Conservation (phyloP, 306 rosid species). For the Elaeagnus macrophylla region DNA sequence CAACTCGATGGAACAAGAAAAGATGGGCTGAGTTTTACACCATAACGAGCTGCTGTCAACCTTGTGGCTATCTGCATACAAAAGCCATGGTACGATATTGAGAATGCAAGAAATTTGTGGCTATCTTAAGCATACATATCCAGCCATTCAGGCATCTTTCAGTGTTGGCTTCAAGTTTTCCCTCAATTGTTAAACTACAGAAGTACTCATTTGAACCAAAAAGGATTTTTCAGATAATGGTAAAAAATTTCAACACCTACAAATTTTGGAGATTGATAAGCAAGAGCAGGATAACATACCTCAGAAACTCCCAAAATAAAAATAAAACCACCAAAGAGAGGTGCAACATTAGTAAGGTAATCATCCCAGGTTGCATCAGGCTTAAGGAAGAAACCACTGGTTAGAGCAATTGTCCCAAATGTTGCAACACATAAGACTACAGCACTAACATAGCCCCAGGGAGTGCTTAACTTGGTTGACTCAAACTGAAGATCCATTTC, state of each 20-base stretch:
- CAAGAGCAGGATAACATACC: slow-evolving; percentile 31
- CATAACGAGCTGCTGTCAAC: slow-evolving; percentile 70
- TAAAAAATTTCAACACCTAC: neutral
- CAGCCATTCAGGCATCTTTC: neutral
- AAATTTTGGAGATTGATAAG: neutral
- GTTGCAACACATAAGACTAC: slow-evolving; percentile 60
- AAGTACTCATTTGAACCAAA: no score
- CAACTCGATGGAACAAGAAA: slow-evolving; percentile 87
- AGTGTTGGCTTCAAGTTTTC: neutral
- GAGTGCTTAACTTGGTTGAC: slow-evolving; percentile 66
- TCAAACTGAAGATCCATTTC: slow-evolving; percentile 91
- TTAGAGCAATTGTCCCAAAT: slow-evolving; percentile 81
- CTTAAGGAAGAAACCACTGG: slow-evolving; percentile 87
- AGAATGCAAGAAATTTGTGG: neutral
- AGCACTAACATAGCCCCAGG: slow-evolving; percentile 69
- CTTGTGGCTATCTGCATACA: slow-evolving; percentile 69
- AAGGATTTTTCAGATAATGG: no score
- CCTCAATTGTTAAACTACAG: neutral
- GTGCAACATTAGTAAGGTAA: slow-evolving; percentile 65
- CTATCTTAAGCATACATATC: slow-evolving; percentile 2
- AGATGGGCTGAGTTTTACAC: slow-evolving; percentile 89
- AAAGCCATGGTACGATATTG: neutral
- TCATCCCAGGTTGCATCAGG: slow-evolving; percentile 83
- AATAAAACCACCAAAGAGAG: slow-evolving; percentile 79
- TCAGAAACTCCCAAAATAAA: slow-evolving; percentile 87